Evolutionary conservation across 2,329 filamentous ascomycete species (phyloP).

Genomic region (Akanthomyces muscarius): DNA sequence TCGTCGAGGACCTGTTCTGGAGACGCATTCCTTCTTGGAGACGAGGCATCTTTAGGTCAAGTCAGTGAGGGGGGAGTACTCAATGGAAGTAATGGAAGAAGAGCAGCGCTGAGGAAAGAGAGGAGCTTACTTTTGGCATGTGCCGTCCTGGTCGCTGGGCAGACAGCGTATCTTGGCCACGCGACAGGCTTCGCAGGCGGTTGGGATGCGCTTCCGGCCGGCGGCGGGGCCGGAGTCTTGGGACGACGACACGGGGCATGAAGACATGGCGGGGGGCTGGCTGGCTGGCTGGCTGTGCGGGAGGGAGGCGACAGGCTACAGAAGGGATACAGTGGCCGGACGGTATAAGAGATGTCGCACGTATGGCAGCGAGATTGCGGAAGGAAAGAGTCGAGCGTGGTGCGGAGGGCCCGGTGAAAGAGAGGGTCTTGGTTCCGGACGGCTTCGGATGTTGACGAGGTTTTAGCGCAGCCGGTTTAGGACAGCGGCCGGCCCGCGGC

Average conservation of each 20-base stretch:
- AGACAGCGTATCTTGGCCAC: constrained; percentile 10
- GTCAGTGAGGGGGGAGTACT: background rate
- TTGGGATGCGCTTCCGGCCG: constrained; percentile 9
- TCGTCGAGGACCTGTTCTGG: constrained; percentile 47
- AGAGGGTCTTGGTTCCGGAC: background rate
- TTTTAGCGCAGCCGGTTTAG: background rate
- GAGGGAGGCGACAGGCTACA: background rate
- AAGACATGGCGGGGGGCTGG: background rate
- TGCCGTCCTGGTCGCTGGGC: constrained; percentile 7
- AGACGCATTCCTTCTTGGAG: constrained; percentile 51
- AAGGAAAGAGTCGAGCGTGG: background rate
- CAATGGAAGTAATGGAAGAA: background rate
- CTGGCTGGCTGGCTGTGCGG: too few relatives aligned
- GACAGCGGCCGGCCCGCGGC: too few relatives aligned
- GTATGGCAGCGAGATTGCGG: background rate
- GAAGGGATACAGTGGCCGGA: background rate
- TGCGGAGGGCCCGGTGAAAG: too few relatives aligned
- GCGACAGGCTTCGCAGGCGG: constrained; percentile 14
- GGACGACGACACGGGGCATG: constrained; percentile 1
- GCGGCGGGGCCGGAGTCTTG: background rate
- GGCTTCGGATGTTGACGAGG: background rate
- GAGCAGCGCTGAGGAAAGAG: background rate
- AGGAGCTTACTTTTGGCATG: constrained; percentile 2
- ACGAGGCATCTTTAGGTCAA: constrained; percentile 42
- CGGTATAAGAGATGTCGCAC: too few relatives aligned